These are phyloP conservation scores for Mycosphaerella arachidis DNA, from an alignment of 2,329 filamentous ascomycete species.

Conservation along the genomic window DNA sequence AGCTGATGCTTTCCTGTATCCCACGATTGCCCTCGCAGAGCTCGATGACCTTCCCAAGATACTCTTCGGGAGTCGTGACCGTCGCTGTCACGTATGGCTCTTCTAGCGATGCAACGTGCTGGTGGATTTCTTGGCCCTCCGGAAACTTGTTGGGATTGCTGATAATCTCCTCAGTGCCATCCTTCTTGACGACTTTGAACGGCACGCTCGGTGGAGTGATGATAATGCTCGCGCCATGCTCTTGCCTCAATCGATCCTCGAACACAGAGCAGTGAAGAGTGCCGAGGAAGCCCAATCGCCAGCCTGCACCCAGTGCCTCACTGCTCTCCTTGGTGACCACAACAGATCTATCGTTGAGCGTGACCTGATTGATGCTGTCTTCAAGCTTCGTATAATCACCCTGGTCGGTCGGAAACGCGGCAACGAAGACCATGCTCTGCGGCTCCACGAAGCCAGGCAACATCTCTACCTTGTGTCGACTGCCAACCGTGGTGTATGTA, in stretches of 20 bases:
- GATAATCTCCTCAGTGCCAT: slow-evolving; percentile 73
- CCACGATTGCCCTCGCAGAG: slow-evolving; percentile 87
- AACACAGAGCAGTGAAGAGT: slow-evolving; percentile 99
- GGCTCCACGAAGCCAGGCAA: slow-evolving; percentile 94
- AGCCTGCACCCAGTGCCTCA: slow-evolving; percentile 87
- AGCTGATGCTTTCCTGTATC: slow-evolving; percentile 79
- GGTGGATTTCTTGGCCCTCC: slow-evolving; percentile 57
- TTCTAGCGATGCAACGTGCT: slow-evolving; percentile 58
- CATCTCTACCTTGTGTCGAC: slow-evolving; percentile 69
- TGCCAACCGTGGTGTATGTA: slow-evolving; percentile 80
- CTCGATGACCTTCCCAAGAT: slow-evolving; percentile 90
- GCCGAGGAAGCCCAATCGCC: slow-evolving; percentile 91
- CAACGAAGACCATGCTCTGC: slow-evolving; percentile 98
- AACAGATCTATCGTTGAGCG: slow-evolving; percentile 91
- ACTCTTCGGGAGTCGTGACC: slow-evolving; percentile 88
- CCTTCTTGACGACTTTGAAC: slow-evolving; percentile 74
- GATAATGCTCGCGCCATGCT: slow-evolving; percentile 91
- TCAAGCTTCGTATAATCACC: slow-evolving; percentile 80
- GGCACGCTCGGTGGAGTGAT: slow-evolving; percentile 95
- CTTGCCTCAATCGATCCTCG: slow-evolving; percentile 87
- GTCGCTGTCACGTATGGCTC: slow-evolving; percentile 77
- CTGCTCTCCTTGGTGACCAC: slow-evolving; percentile 92
- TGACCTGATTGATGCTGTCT: slow-evolving; percentile 89
- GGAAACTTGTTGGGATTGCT: slow-evolving; percentile 87
- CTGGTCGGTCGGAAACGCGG: slow-evolving; percentile 90